These are phyloP conservation scores for Hanseniaspora opuntiae DNA, from an alignment of 805 yeast genomes.

Conservation along the genomic window DNA sequence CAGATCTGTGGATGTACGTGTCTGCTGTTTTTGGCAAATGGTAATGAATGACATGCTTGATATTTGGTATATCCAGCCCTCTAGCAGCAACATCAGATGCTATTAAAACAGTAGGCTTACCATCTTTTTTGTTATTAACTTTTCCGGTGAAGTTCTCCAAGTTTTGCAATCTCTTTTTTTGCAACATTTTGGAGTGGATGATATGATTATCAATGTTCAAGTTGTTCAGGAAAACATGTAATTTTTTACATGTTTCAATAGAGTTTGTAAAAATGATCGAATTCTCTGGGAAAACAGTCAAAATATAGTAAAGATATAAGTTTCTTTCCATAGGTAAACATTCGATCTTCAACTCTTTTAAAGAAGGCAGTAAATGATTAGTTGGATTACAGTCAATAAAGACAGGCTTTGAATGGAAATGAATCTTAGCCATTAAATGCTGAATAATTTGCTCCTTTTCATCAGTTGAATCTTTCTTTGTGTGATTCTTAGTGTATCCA, in stretches of 20 bases:
- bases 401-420: slow-evolving; percentile 56
- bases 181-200: slow-evolving; percentile 88
- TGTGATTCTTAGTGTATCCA: slow-evolving; percentile 24
- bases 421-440: slow-evolving; percentile 53
- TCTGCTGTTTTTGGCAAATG: slow-evolving; percentile 92
- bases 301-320: slow-evolving; percentile 73
- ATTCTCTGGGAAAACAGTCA: slow-evolving; percentile 74
- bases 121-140: slow-evolving; percentile 26
- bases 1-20: slow-evolving; percentile 86
- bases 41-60: slow-evolving; percentile 89
- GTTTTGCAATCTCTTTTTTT: slow-evolving; percentile 76
- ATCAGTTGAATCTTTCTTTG: slow-evolving; percentile 17
- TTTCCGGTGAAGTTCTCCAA: slow-evolving; percentile 51
- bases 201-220: slow-evolving; percentile 57
- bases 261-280: slow-evolving; percentile 86
- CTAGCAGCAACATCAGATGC: slow-evolving; percentile 98
- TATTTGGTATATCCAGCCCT: slow-evolving; percentile 83
- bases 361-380: slow-evolving; percentile 56
- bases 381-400: slow-evolving; percentile 80
- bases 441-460: slow-evolving; percentile 48
- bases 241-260: slow-evolving; percentile 84
- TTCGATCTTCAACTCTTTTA: slow-evolving; percentile 78
- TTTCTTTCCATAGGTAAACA: slow-evolving; percentile 87
- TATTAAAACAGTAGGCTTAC: slow-evolving; percentile 52
- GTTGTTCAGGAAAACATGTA: slow-evolving; percentile 61